A percentile compares a stretch with the other conserved stretches of the same genome.
Evolutionary conservation across 805 yeast genomes (phyloP).

Genomic region (Saccharomyces mikatae): DNA sequence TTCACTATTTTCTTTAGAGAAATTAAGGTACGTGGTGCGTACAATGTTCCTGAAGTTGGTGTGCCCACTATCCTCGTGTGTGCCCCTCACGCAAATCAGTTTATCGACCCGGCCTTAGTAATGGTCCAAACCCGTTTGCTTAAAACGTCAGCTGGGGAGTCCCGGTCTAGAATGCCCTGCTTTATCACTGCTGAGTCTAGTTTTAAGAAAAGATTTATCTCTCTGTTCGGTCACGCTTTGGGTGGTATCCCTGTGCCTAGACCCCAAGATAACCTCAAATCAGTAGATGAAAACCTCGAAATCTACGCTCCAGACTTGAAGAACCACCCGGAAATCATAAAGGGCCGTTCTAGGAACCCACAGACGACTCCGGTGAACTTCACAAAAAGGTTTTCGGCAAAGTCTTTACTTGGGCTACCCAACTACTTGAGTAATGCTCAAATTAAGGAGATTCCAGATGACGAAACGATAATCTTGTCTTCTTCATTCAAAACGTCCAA

Average conservation of each 20-base stretch:
- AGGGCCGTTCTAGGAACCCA: slow-evolving; percentile 42
- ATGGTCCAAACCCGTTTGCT: slow-evolving; percentile 61
- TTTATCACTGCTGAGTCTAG: slow-evolving; percentile 80
- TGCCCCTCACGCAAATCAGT: slow-evolving; percentile 84
- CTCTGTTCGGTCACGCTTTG: slow-evolving; percentile 63
- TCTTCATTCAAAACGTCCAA: slow-evolving; percentile 56
- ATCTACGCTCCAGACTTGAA: slow-evolving; percentile 46
- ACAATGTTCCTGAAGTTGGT: slow-evolving; percentile 24
- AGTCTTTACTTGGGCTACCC: slow-evolving; percentile 71
- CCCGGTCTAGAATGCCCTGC: slow-evolving; percentile 55
- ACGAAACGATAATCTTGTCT: slow-evolving; percentile 56
- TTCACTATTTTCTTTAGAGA: slow-evolving; percentile 57
- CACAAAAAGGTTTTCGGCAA: slow-evolving; percentile 48
- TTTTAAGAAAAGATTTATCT: slow-evolving; percentile 55
- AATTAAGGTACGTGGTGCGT: slow-evolving; percentile 59
- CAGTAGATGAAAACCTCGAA: slow-evolving; percentile 53
- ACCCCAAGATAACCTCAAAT: slow-evolving; percentile 72
- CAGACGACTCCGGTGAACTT: slow-evolving; percentile 46
- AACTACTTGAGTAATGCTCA: slow-evolving; percentile 70
- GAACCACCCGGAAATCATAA: slow-evolving; percentile 41
- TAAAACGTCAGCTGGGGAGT: slow-evolving; percentile 20
- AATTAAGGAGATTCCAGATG: slow-evolving; percentile 57
- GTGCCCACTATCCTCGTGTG: slow-evolving; percentile 66
- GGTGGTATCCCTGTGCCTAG: slow-evolving; percentile 83
- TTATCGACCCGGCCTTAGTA: slow-evolving; percentile 70